Base-by-base conservation (phyloP, 202 grass and related monocot species). In the Dendrocalamus latiflorus region DNA sequence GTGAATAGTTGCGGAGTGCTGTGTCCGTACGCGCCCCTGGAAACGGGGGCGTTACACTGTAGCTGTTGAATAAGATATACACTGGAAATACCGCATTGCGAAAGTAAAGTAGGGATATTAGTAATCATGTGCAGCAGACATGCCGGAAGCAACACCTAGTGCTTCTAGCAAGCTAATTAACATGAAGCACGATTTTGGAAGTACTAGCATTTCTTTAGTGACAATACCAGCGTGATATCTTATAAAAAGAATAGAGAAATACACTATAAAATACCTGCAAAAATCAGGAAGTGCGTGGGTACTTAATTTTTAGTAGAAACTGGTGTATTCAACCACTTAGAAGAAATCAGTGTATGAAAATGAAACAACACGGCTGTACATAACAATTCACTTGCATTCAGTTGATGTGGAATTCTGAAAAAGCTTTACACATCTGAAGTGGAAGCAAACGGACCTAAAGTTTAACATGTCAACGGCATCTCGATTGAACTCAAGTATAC, bases 81-180 rank as follows among this genome's bases (percentile, higher is more conserved):
- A 30, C 28, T 30, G 28, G 28, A 30, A 30, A 30, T 30, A 30
- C 28, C 28, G 28, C 28, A 30, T 30, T 30, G 28, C 28, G 28
- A 30, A 30, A 30, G 28, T 30, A 30, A 30, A 30, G 28, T 30
- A 30, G 28, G 28, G 28, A 30, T 30, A 30, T 30, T 30, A 30
- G 28, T 30, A 30, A 30, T 30, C 28, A 30, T 30, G 28, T 30
- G 28, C 28, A 30, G 28, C 28, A 30, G 28, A 1, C 28, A 30
- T 30, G 28, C 93, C 95, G 77, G 87, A 88, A 83, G 95, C 93
- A 70, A 90, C 91, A 24, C 93, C 95, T 57, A 95, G 63, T 3
- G 95, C 95, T 86, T 98, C 93, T 39, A 93, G 73, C 11, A 90
- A 58, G 11, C 95, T 93, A 77, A 98, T 92, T 58, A 90, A 72